These are phyloP conservation scores for Allium cepa DNA, from an alignment of 106 monocot genomes.

Conservation along the genomic window DNA sequence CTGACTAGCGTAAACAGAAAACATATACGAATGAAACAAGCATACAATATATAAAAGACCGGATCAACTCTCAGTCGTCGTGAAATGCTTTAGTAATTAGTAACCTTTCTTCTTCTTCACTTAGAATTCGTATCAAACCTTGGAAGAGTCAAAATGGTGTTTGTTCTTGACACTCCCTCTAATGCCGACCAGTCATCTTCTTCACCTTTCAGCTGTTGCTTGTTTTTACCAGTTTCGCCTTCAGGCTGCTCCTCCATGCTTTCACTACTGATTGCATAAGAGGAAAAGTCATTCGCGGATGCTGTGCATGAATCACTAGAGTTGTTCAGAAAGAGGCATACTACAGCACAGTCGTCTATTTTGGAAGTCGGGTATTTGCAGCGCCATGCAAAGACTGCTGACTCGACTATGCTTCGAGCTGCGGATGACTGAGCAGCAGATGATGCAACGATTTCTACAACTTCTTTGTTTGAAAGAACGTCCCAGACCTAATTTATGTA, in stretches of 20 bases:
- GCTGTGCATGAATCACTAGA: neutral
- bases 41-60: neutral
- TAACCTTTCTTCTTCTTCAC: neutral
- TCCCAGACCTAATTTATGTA: constrained; percentile 57
- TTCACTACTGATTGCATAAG: neutral
- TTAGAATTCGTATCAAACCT: constrained; percentile 11
- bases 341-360: constrained; percentile 80
- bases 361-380: constrained; percentile 64
- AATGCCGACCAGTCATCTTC: constrained; percentile 21
- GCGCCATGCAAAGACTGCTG: constrained; percentile 56
- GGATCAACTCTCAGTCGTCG: neutral
- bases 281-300: constrained; percentile 1
- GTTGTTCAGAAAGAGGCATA: constrained; percentile 59
- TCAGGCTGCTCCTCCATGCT: neutral
- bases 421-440: constrained; percentile 49
- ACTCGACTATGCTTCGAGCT: constrained; percentile 58
- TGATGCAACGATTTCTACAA: constrained; percentile 51
- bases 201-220: neutral
- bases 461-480: constrained; percentile 70
- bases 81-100: neutral
- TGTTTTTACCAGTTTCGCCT: neutral
- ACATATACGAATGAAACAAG: no score
- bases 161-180: constrained; percentile 19
- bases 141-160: constrained; percentile 21
- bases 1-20: no score